Evolutionary conservation across 2,329 filamentous ascomycete species (phyloP), one percentile per base, ranked within the genome.

Genomic region (Fusarium neocosmosporiellum): DNA sequence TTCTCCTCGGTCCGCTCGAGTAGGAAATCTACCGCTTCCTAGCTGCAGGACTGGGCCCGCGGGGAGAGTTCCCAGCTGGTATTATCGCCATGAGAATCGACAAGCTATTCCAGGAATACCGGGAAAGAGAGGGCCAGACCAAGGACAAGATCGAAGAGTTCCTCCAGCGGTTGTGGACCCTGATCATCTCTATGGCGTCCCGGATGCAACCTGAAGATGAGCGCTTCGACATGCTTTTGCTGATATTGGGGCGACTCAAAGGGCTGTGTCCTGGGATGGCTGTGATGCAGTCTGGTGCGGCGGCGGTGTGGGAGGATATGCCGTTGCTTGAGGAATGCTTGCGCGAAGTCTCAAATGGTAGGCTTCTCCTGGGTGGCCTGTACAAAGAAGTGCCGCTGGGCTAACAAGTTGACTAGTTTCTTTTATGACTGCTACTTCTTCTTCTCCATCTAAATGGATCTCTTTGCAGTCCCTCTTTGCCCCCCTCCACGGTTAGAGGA

Each of bases 391-490:
- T 20, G 7, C 20, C n/a, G 10, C 10, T 53, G 27, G 48, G 16
- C 27, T 29, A 9, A 53, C 24, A 29, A 53, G 27, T 53, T 24
- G 22, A 24, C 41, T 27, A 53, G 48, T 7, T 20, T 31, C 10
- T 10, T 18, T 53, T n/a, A 31, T 53, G 48, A 31, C 27, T 31
- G 22, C 48, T 31, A 11, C 18, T 31, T 20, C 72, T 22, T 62
- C 39, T 36, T 50, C 68, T 13, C 63, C 78, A 33, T 24, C 67
- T 5, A 65, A 77, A 58, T 82, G 79, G 79, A 67, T 78, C 34
- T 79, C 77, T 11, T 69, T 81, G 70, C 80, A 82, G 74, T 80
- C 79, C 13, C 80, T 82, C 50, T 74, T 76, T 55, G 81, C 81
- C 27, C 80, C 77, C 55, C 66, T 81, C 20, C 73, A 78, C 61